These are phyloP conservation scores for Gastrolobium bilobum DNA, from an alignment of 306 rosid genomes.

Conservation along the genomic window DNA sequence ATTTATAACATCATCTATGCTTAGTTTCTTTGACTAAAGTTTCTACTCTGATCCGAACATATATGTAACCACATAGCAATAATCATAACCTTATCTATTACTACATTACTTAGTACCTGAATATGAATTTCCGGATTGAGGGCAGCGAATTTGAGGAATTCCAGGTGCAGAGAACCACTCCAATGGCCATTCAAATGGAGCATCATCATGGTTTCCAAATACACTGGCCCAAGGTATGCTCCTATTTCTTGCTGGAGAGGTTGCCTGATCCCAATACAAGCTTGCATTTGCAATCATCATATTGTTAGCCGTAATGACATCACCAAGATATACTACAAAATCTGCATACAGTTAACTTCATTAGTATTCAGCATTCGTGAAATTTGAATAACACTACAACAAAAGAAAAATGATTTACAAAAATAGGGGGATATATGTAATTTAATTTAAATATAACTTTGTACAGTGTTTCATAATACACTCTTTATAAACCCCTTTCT, in stretches of 20 bases:
- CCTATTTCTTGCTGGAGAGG: slow-evolving; percentile 72
- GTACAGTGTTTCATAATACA: too few species aligned
- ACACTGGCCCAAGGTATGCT: slow-evolving; percentile 85
- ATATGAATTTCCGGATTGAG: slow-evolving; percentile 45
- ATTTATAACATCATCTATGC: not conserved
- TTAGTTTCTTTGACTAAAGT: not conserved
- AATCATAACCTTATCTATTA: not conserved
- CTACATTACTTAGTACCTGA: slow-evolving; percentile 56
- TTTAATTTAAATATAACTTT: too few species aligned
- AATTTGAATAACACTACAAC: not conserved
- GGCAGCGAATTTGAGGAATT: slow-evolving; percentile 69
- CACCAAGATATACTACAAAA: slow-evolving; percentile 92
- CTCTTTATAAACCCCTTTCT: too few species aligned
- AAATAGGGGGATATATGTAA: too few species aligned
- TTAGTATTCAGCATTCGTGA: slow-evolving; percentile 29
- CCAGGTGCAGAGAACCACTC: slow-evolving; percentile 84
- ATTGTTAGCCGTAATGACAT: slow-evolving; percentile 87
- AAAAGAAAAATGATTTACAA: not conserved
- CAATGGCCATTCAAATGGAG: slow-evolving; percentile 79
- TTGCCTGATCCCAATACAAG: slow-evolving; percentile 85
- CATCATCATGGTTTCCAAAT: slow-evolving; percentile 93
- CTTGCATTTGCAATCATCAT: slow-evolving; percentile 74
- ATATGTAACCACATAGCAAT: not conserved
- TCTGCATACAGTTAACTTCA: slow-evolving; percentile 55
- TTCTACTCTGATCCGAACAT: not conserved